Percentiles rank a stretch among this genome's conserved stretches.
These are phyloP conservation scores for Xylariaceae sp. DNA, from an alignment of 2,329 filamentous ascomycete genomes.

Conservation along the genomic window DNA sequence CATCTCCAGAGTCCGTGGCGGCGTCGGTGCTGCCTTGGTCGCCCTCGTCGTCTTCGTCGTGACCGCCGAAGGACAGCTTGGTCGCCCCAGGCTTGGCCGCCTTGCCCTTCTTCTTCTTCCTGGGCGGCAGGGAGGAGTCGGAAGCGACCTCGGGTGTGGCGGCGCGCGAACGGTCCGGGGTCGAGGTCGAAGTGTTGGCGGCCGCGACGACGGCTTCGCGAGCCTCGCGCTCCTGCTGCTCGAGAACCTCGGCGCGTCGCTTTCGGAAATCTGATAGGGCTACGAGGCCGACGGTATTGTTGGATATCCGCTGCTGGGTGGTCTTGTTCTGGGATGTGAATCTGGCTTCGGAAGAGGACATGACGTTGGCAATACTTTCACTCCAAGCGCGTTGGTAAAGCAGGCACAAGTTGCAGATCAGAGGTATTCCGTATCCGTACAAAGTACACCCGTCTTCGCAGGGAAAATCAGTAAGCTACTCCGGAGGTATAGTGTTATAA, in stretches of 20 bases:
- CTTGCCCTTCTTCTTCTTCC: slow-evolving; percentile 41
- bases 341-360: slow-evolving; percentile 36
- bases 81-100: slow-evolving; percentile 31
- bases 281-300: slow-evolving; percentile 83
- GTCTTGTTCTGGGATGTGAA: slow-evolving; percentile 72
- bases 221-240: slow-evolving; percentile 78
- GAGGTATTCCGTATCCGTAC: too few relatives aligned
- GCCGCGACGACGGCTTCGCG: slow-evolving; percentile 50
- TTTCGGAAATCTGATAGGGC: slow-evolving; percentile 92
- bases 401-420: too few relatives aligned
- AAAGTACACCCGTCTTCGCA: too few relatives aligned
- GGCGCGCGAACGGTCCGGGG: slow-evolving; percentile 41
- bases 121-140: slow-evolving; percentile 27
- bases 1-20: slow-evolving; percentile 14
- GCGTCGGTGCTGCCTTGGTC: not conserved
- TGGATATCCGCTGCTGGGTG: slow-evolving; percentile 74
- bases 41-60: slow-evolving; percentile 47
- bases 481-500: too few relatives aligned
- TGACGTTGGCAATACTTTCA: too few relatives aligned
- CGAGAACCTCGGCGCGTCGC: slow-evolving; percentile 85
- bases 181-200: slow-evolving; percentile 18
- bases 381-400: too few relatives aligned
- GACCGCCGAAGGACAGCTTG: slow-evolving; percentile 58
- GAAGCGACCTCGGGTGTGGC: slow-evolving; percentile 39
- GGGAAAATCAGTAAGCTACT: too few relatives aligned